Evolutionary conservation across 345 rosid species (phyloP).

Genomic region (Noccaea bulbosa): DNA sequence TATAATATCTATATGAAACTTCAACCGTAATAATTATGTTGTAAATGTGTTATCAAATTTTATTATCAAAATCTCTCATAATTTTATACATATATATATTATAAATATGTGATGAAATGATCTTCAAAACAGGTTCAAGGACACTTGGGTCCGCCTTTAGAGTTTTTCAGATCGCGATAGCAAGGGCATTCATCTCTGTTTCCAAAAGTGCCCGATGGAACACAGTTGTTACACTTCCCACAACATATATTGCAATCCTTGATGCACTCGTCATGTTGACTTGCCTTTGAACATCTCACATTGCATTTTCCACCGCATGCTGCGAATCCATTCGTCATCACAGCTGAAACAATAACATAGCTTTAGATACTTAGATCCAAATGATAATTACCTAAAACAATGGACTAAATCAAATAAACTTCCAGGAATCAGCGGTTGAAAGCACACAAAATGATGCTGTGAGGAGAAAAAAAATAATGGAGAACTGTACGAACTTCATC

Average conservation of each 20-base stretch:
- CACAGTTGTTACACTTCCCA: slow-evolving; percentile 29
- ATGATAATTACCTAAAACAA: not conserved
- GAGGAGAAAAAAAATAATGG: slow-evolving; percentile 50
- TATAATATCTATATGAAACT: not conserved
- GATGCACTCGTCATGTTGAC: slow-evolving; percentile 18
- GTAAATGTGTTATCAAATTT: not conserved
- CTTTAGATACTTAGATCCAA: not conserved
- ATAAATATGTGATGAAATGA: not conserved
- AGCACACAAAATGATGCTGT: slow-evolving; percentile 49
- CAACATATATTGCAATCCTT: slow-evolving; percentile 37
- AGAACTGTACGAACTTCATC: slow-evolving; percentile 35
- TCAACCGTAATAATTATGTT: not conserved
- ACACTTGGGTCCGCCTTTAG: slow-evolving; percentile 28
- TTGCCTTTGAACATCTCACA: slow-evolving; percentile 36
- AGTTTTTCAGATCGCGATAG: slow-evolving; percentile 25
- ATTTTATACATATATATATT: too few species aligned
- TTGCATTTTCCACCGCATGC: slow-evolving; percentile 32
- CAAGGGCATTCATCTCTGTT: slow-evolving; percentile 41
- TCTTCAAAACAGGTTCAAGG: slow-evolving; percentile 22
- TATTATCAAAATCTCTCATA: not conserved
- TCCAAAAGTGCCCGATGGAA: slow-evolving; percentile 36
- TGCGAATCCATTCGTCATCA: slow-evolving; percentile 6
- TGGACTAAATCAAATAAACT: not conserved
- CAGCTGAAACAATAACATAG: not conserved
- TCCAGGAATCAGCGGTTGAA: slow-evolving; percentile 56